Base-by-base conservation (phyloP, 352 stramenopile species). In the Globisporangium nagaii region DNA sequence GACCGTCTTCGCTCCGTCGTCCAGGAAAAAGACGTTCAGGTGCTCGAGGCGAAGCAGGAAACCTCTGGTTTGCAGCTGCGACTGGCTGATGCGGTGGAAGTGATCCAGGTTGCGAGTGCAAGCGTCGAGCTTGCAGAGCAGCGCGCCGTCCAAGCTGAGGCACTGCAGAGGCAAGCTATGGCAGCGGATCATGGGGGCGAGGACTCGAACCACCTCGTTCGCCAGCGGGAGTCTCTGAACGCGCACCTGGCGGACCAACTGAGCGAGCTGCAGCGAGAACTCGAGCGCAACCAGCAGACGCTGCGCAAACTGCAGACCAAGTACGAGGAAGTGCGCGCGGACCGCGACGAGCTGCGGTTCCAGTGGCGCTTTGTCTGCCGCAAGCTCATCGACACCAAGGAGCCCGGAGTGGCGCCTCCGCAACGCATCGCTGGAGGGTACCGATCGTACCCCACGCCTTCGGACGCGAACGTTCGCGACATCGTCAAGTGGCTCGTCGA, bases 401-500 rank as follows among this genome's bases (percentile, higher is more conserved):
- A 71, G 17, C 28, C 22, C 8, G 68, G 68, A 2, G 71, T 78
- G 8, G 34, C 60, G 22, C 59, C 63, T 9, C 68, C 71, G n/a
- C 46, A 54, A 37, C 71, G 71, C 36, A 58, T 72, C 11, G 71
- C 65, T 6, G 68, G 71, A 20, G 71, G 71, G 20, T 81, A 63
- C 47, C 60, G 42, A 3, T 75, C 56, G 50, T 76, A 76, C 46
- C 65, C 63, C 34, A 47, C 28, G 15, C 66, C 71, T 1, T 68
- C 63, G 17, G 27, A 45, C 4, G 35, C 49, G 9, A 81, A 79
- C 28, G 68, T 79, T 10, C 58, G 60, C 45, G 60, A 70, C 2
- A 66, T 81, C 34, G 65, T 81, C 40, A 68, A 69, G 40, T 75
- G 66, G 63, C 62, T 75, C 34, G 58, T 75, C 20, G 58, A 75